These are phyloP conservation scores for Ophiostoma pallidulum DNA, from an alignment of 2,329 filamentous ascomycete species.

Conservation along the genomic window DNA sequence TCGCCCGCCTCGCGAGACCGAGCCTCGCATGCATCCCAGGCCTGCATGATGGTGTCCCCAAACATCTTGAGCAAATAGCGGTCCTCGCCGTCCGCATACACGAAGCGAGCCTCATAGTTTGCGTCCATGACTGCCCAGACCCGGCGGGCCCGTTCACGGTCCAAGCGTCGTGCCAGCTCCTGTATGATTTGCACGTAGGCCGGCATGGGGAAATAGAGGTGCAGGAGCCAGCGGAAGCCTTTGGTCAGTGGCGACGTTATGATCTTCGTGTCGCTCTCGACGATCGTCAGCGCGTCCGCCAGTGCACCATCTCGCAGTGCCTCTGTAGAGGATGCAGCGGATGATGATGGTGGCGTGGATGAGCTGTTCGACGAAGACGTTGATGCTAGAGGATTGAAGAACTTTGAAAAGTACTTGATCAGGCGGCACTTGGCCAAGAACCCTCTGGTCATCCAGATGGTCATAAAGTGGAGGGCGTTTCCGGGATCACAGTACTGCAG, in stretches of 20 bases:
- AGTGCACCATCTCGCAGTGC: constrained; percentile 22
- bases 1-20: background rate
- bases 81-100: background rate
- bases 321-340: constrained; percentile 5
- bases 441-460: constrained; percentile 28
- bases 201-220: constrained; percentile 29
- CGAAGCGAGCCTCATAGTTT: constrained; percentile 22
- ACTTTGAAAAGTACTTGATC: constrained; percentile 36
- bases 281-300: constrained; percentile 24
- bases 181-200: constrained; percentile 33
- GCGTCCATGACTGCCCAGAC: constrained; percentile 27
- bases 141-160: constrained; percentile 18
- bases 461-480: constrained; percentile 33
- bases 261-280: constrained; percentile 30
- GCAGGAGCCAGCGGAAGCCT: constrained; percentile 29
- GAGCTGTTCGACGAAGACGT: constrained; percentile 1
- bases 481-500: constrained; percentile 31
- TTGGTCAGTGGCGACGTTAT: constrained; percentile 23
- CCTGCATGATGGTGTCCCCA: constrained; percentile 1
- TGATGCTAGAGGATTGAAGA: too few relatives aligned
- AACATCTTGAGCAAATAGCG: constrained; percentile 8
- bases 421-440: constrained; percentile 41
- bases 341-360: constrained; percentile 15
- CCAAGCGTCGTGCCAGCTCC: constrained; percentile 22
- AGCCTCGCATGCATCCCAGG: constrained; percentile 12